Evolutionary conservation across 495 filamentous ascomycete genomes (phyloP).

Genomic region (Collariella sp.): DNA sequence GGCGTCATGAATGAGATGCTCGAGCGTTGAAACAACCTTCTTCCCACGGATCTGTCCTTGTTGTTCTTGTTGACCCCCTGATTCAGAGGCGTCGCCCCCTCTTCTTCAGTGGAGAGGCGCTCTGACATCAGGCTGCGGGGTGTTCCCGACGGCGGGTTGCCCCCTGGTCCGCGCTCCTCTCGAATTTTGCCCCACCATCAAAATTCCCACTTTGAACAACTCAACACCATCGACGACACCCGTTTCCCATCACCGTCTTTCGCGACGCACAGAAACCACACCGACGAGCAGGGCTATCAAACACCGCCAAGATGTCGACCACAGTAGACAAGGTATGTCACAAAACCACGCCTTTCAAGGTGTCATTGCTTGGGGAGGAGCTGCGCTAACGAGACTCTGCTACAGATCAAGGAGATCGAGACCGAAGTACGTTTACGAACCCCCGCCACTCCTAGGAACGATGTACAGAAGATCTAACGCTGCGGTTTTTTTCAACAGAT

Average conservation of each 20-base stretch:
- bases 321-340: constrained; percentile 85
- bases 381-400: constrained; percentile 12
- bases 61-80: too few species aligned
- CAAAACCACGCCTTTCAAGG: background rate
- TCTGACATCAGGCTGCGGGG: constrained; percentile 6
- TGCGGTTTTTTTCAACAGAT: constrained; percentile 46
- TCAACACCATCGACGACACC: constrained; percentile 4
- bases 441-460: background rate
- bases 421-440: constrained; percentile 54
- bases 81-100: background rate
- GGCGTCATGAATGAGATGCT: background rate
- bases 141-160: background rate
- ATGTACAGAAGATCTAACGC: constrained; percentile 15
- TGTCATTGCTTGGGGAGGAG: background rate
- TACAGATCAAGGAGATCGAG: constrained; percentile 96
- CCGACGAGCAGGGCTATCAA: background rate
- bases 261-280: background rate
- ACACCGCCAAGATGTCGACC: constrained; percentile 69
- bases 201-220: constrained; percentile 24
- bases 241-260: background rate
- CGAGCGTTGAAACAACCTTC: too few species aligned
- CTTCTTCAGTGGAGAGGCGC: background rate
- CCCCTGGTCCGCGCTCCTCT: background rate
- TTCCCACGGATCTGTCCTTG: too few species aligned
- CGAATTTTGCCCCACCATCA: constrained; percentile 29